Base-by-base conservation (phyloP, 2,329 filamentous ascomycete species). In the Hyphodiscus sp. region DNA sequence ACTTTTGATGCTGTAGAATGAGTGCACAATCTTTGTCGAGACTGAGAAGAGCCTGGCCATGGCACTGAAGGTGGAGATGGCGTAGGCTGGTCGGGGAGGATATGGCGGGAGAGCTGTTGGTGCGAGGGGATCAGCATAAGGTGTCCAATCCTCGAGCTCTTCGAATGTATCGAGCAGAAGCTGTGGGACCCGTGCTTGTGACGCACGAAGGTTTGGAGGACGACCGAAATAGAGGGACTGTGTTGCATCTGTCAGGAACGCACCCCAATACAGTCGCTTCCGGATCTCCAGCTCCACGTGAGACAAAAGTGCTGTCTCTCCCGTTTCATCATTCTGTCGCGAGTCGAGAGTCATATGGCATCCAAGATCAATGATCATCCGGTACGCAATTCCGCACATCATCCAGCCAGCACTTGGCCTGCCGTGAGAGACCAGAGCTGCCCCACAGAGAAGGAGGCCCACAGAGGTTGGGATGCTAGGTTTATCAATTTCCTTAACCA, bases 361-460 rank as follows among this genome's bases (percentile, higher is more conserved):
- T 26, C 23, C 23, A 4, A 26, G 23, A 26, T 26, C 23, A 26
- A 26, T 26, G 33, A n/a, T n/a, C 33, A 38, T 38, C 11, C 16
- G 33, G 11, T 15, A 13, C 11, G 33, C 33, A 4, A n/a, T 38
- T 13, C 33, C 33, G 33, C 33, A 38, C 33, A 70, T 70, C 1
- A 73, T 59, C 72, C 72, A 57, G 13, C 55, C 56, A 13, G 66
- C 67, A n/a, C 62, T 64, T 2, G 61, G 61, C 33, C 57, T 49
- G 3, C 65, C 65, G 7, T 53, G 47, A 13, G 67, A 58, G 23
- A 61, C 62, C 49, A 58, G 61, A 10, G 62, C 63, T 1, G 61
- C 60, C 1, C 65, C 65, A 13, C 67, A 55, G 10, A 68, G 51
- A 1, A 68, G 54, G 2, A 68, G 54, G 0, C 59, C 66, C 8